phyloP scores from a whole-genome alignment of 208 protist species.

The Wallacemonas sp. region DNA sequence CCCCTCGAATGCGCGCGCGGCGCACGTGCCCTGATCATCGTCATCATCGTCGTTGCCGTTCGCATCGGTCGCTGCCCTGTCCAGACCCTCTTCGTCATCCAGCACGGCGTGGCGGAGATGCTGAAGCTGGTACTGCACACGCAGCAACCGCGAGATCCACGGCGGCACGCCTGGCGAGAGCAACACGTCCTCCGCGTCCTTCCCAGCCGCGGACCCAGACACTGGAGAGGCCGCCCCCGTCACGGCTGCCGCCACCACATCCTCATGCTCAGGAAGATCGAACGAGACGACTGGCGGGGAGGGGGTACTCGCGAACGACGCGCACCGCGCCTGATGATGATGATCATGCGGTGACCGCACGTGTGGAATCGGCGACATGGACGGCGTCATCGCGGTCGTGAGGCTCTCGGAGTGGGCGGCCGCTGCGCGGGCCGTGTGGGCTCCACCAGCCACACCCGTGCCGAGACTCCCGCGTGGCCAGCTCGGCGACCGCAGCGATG shows the following conservation, averaged over 20 bases:
- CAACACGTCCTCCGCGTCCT: neutral
- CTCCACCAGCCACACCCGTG: neutral
- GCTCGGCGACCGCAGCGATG: slow-evolving; percentile 10
- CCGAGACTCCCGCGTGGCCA: neutral
- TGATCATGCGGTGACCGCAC: too few species aligned
- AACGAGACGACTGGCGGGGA: neutral
- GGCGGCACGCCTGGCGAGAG: neutral
- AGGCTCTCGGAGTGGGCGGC: too few species aligned
- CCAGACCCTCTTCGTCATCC: neutral
- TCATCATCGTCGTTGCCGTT: neutral
- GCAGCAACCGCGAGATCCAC: slow-evolving; percentile 1
- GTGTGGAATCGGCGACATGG: neutral
- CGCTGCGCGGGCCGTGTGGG: too few species aligned
- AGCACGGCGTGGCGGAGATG: neutral
- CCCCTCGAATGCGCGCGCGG: neutral
- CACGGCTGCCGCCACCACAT: too few species aligned
- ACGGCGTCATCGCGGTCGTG: neutral
- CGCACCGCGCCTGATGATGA: too few species aligned
- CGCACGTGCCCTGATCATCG: too few species aligned
- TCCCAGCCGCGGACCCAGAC: neutral
- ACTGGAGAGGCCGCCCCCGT: too few species aligned
- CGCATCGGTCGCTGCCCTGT: neutral
- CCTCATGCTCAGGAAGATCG: too few species aligned
- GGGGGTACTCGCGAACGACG: neutral
- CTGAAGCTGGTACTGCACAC: slow-evolving; percentile 12